Base-by-base conservation (phyloP, 2,329 filamentous ascomycete species). In the Pestalotiopsis sp. region DNA sequence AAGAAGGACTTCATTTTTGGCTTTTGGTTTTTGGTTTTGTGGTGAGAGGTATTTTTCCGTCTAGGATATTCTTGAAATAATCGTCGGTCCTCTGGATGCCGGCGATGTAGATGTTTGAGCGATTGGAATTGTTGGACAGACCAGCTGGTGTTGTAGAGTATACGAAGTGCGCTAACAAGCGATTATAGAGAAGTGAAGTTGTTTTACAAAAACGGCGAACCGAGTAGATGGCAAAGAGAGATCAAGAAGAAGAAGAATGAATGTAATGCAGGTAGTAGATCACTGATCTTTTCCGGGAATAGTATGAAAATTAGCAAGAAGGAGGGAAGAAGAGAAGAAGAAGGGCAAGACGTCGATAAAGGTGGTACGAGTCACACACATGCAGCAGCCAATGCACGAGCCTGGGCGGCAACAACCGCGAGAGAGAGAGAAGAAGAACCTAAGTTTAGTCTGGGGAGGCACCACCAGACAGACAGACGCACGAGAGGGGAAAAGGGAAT, bases 1-100 rank as follows among this genome's bases (percentile, higher is more conserved):
- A 80, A 70, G 66, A 74, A 72, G 70, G 77, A 72, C 80, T 82
- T 83, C 84, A 85, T 86, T 62, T 76, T 82, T 64, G 17, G n/a
- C 58, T 17, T 58, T 52, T 45, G 56, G 11, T 17, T 61, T 41
- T 60, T 9, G 3, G 7, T 62, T 59, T 39, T 9, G n/a, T 52
- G 58, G 58, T 66, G 62, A 20, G 13, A 12, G 39, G 1, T 25
- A 20, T 45, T 63, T n/a, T n/a, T 56, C 14, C 49, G 36, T 39
- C 12, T n/a, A 41, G 25, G 49, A 31, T 66, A 27, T 38, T 36
- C 7, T 23, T 25, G 27, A 38, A 9, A 61, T 60, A 9, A 61
- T 60, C 23, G 23, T 60, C 20, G 58, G 25, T 20, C 25, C n/a
- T 57, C 9, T 25, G 9, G 23, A 57, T 4, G 20, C 4, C 20